Base-by-base conservation (phyloP, 1,284 basidiomycete genomes). In the Cystobasidium pallidum region DNA sequence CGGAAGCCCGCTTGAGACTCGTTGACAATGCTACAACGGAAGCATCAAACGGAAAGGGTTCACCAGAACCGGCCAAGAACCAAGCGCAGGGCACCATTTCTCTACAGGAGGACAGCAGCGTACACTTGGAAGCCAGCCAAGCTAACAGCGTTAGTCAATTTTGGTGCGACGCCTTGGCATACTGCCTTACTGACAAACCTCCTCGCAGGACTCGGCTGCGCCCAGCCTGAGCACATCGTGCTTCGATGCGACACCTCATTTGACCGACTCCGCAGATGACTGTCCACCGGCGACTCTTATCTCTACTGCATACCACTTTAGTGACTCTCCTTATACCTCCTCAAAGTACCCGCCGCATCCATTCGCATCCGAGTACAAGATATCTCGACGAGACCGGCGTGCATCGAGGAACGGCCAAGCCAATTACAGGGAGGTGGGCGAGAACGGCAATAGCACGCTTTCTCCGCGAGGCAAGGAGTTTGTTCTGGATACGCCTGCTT, bases 1-100 rank as follows among this genome's bases (percentile, higher is more conserved):
- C 68, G 13, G 68, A 71, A 47, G 68, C 68, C 26, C 59, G 68
- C 10, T n/a, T 71, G 11, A 41, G 61, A 28, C 39, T 71, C 6
- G 1, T 64, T 3, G 68, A 71, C 17, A 32, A 49, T 19, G 21
- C 34, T 17, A n/a, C 28, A 7, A 24, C 24, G 10, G 45, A 32
- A 10, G 41, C n/a, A 2, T 2, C 57, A 1, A 26, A 47, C 26
- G 32, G 30, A 13, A 39, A 49, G 21, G 30, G 43, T 17, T 51
- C 36, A 24, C 45, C 55, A 8, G 52, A 49, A 26, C 1, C 52
- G 7, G 34, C 45, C 34, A 19, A n/a, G 32, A 61, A 32, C 45
- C 32, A 30, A 21, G 3, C 41, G 19, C 41, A 30, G 19, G 45
- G 39, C 19, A 6, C 55, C 6, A 28, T 55, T 8, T 32, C 28